Evolutionary conservation across 1,284 basidiomycete species (phyloP), one percentile per base, ranked within the genome.

Genomic region (Ceratobasidium sp.): DNA sequence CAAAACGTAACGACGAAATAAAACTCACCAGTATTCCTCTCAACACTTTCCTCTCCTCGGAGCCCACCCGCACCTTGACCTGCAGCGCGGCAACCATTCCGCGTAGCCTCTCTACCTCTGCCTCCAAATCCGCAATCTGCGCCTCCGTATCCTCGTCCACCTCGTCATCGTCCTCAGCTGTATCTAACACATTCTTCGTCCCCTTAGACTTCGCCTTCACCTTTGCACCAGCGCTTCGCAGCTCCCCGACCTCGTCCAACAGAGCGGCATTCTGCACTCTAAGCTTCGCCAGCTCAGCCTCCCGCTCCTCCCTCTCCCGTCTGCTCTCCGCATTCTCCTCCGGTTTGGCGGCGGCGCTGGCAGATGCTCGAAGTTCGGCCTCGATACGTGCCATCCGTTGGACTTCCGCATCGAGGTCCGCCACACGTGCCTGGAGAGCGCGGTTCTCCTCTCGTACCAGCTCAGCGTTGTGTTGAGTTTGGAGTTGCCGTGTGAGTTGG

Each of bases 381-480:
- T 72, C 69, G 19, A 57, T 41, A 15, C 57, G 56, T 27, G 57
- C 57, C 69, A 72, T 72, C 0, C 69, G 69, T 62, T 72, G 69
- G 19, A 72, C 57, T 41, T 72, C 69, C 6, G 69, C 57, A 9
- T 41, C 36, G 24, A 72, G 57, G 11, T 72, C 69, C 9, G 69
- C 36, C 29, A 72, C 45, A 22, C 50, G 47, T 45, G 56, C 5
- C 41, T 72, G 27, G 1, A 94, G 81, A 0, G 87, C 84, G 11
- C 89, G 85, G 77, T 93, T 93, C 82, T 93, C 90, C 80, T 94
- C 93, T 64, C 87, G 86, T 53, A 94, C 80, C 0, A 94, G 89
- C 77, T 93, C 91, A 11, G 91, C 82, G 77, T 88, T 72, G 6
- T 59, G 56, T 51, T 72, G 69, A 22, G 57, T n/a, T 24, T 72